Conservation (phyloP, 768 basidiomycete species). For the Russula compacta region DNA sequence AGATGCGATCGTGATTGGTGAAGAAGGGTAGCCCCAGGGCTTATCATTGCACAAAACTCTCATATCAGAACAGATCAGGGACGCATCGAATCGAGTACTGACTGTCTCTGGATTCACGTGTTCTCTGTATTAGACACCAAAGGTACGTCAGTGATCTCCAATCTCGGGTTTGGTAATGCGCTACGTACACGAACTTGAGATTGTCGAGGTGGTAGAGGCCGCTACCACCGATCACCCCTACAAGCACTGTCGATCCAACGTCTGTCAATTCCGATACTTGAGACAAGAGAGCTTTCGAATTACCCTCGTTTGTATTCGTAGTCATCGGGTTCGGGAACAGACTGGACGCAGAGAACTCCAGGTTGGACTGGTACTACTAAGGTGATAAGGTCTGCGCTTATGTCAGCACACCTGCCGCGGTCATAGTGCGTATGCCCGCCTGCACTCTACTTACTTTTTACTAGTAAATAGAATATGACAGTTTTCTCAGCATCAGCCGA, state of each 20-base stretch:
- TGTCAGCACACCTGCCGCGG: neutral
- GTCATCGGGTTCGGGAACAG: neutral
- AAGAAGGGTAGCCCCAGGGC: constrained; percentile 92
- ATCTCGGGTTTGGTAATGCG: neutral
- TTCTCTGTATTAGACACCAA: constrained; percentile 38
- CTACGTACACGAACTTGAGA: constrained; percentile 71
- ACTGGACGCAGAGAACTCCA: neutral
- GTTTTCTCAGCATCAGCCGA: no score
- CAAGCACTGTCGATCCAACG: constrained; percentile 42
- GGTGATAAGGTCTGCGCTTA: neutral
- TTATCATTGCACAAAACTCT: constrained; percentile 25
- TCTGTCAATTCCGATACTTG: neutral
- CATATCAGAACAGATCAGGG: neutral
- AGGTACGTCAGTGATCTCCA: no score
- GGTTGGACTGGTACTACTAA: no score
- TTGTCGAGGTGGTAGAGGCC: constrained; percentile 92
- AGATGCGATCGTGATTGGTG: constrained; percentile 86
- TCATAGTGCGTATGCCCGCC: no score
- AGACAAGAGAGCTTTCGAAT: neutral
- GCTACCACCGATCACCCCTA: constrained; percentile 88
- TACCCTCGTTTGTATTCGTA: constrained; percentile 2
- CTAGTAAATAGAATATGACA: no score
- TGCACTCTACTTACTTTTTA: no score
- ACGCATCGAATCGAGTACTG: constrained; percentile 21
- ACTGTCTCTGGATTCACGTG: constrained; percentile 78